phyloP scores from a whole-genome alignment of 108 stramenopile species.

The Cyclotella sp. region DNA sequence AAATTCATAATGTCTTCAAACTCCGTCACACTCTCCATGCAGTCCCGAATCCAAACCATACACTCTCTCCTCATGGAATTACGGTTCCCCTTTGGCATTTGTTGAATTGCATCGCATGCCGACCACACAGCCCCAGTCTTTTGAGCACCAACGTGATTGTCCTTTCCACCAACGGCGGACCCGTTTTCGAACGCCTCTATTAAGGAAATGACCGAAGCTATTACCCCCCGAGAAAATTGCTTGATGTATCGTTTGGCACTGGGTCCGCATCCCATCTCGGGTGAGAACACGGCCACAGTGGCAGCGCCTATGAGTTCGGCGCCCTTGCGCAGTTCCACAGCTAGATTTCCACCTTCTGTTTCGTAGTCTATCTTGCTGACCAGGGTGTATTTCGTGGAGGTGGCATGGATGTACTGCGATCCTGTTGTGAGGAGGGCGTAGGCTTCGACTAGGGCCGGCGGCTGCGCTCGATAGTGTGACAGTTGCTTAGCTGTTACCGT shows the following conservation, averaged over 20 bases:
- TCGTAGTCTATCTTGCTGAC: conserved; percentile 61
- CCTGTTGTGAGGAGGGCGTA: conserved; percentile 65
- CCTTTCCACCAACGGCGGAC: conserved; percentile 35
- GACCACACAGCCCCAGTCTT: conserved; percentile 83
- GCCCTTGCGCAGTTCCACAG: conserved; percentile 67
- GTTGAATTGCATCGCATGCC: conserved; percentile 61
- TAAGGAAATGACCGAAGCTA: conserved; percentile 58
- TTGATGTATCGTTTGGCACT: conserved; percentile 61
- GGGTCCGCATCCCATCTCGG: conserved; percentile 63
- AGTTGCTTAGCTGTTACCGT: conserved; percentile 6
- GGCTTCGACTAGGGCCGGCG: conserved; percentile 56
- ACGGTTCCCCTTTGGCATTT: conserved; percentile 71
- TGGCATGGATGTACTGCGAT: conserved; percentile 63
- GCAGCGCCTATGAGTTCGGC: conserved; percentile 72
- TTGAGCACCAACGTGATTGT: conserved; percentile 57
- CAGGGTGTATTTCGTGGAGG: conserved; percentile 85
- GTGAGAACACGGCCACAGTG: conserved; percentile 53
- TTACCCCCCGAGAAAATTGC: conserved; percentile 61
- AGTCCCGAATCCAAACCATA: conserved; percentile 80
- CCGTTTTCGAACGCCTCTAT: conserved; percentile 57
- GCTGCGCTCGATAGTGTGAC: conserved; percentile 66
- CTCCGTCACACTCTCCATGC: conserved; percentile 77
- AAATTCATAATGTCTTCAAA: conserved; percentile 78
- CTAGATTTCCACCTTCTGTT: conserved; percentile 50
- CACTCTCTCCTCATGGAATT: conserved; percentile 79